phyloP scores from a whole-genome alignment of 1,139 yeast genomes.

The Yamadazyma taylorii region DNA sequence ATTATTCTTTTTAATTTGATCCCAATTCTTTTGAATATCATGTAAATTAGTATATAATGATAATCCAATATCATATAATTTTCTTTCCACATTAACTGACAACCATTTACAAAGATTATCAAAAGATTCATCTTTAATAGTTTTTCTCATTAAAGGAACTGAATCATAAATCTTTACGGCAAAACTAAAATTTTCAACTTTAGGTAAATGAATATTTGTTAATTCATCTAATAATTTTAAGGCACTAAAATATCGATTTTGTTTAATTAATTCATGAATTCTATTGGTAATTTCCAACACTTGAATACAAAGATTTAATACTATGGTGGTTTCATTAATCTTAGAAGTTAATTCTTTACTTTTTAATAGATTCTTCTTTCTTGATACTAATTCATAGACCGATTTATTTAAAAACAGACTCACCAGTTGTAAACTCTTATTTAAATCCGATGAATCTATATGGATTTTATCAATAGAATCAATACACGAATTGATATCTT shows the following conservation, averaged over 20 bases:
- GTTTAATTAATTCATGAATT: conserved; percentile 76
- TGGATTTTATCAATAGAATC: conserved; percentile 60
- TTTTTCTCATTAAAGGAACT: conserved; percentile 72
- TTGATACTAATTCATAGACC: conserved; percentile 60
- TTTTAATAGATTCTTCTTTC: conserved; percentile 55
- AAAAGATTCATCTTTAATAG: conserved; percentile 79
- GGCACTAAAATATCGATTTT: conserved; percentile 80
- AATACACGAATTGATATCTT: conserved; percentile 53
- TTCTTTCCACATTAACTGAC: conserved; percentile 60
- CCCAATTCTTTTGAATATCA: conserved; percentile 62
- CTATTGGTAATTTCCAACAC: conserved; percentile 85
- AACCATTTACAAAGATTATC: conserved; percentile 73
- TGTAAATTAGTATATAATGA: conserved; percentile 55
- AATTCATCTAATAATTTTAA: conserved; percentile 79
- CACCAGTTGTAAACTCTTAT: conserved; percentile 51
- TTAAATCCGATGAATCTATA: conserved; percentile 52
- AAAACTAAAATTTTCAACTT: conserved; percentile 74
- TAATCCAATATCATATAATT: conserved; percentile 60
- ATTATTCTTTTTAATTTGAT: conserved; percentile 29
- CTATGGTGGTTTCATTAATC: conserved; percentile 61
- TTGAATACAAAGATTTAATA: conserved; percentile 69
- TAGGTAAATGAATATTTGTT: conserved; percentile 62
- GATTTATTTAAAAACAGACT: conserved; percentile 57
- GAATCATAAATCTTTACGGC: conserved; percentile 70
- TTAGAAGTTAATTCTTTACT: conserved; percentile 59